Evolutionary conservation across 257 asterid species (phyloP).

Genomic region (Nicotiana undulata): DNA sequence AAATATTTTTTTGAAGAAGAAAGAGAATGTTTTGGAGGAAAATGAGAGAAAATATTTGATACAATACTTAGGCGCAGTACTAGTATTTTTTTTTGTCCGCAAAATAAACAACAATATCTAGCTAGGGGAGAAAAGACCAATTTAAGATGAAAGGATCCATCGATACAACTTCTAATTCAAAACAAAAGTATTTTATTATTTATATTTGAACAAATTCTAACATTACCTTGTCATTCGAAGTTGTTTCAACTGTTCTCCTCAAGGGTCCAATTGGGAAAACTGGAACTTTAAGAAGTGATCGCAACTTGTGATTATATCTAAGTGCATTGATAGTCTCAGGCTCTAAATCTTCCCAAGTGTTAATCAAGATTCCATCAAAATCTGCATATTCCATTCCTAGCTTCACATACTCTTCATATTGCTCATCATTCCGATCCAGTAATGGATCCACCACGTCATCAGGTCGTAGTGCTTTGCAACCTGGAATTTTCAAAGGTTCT

Average conservation of each 20-base stretch:
- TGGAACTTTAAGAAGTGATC: not conserved
- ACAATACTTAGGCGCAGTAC: no score
- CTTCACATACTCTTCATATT: slow-evolving; percentile 1
- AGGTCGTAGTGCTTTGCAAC: slow-evolving; percentile 10
- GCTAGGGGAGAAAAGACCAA: no score
- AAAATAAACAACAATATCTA: no score
- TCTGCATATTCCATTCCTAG: not conserved
- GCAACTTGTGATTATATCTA: not conserved
- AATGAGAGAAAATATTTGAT: no score
- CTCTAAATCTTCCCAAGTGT: slow-evolving; percentile 21
- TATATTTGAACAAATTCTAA: not conserved
- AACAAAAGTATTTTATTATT: no score
- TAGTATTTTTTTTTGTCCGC: no score
- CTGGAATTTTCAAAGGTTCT: slow-evolving; percentile 12
- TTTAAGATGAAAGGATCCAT: no score
- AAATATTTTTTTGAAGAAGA: no score
- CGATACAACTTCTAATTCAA: no score
- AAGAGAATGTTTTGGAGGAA: no score
- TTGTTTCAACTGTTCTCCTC: not conserved
- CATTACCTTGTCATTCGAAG: not conserved
- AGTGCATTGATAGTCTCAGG: slow-evolving; percentile 3
- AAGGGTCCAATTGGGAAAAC: slow-evolving; percentile 20
- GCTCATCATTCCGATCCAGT: not conserved
- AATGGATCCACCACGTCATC: slow-evolving; percentile 12
- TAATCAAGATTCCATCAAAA: slow-evolving; percentile 9